phyloP scores from a whole-genome alignment of 495 filamentous ascomycete species.

The Neurospora pannonica region DNA sequence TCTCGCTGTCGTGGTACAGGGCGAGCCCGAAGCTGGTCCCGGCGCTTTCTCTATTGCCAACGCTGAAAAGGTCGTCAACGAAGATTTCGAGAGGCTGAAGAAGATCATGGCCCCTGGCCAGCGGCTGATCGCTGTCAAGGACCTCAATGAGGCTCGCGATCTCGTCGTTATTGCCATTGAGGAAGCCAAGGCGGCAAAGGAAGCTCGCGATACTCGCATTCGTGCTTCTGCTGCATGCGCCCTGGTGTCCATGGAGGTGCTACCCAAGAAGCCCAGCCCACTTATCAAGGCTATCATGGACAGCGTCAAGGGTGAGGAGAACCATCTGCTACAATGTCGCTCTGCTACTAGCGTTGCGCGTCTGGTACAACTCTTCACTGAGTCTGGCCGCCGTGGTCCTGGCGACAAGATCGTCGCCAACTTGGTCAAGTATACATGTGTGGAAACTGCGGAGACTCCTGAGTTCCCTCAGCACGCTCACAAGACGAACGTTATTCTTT shows the following conservation, averaged over 20 bases:
- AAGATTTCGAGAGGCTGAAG: slow-evolving; percentile 81
- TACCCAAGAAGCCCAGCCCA: slow-evolving; percentile 82
- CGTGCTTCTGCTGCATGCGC: slow-evolving; percentile 79
- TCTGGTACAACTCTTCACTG: slow-evolving; percentile 78
- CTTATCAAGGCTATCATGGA: slow-evolving; percentile 97
- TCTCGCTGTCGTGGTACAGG: slow-evolving; percentile 84
- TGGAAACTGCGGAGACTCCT: slow-evolving; percentile 93
- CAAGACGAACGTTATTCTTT: slow-evolving; percentile 71
- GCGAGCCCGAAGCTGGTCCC: slow-evolving; percentile 78
- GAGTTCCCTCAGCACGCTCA: slow-evolving; percentile 74
- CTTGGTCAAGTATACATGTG: slow-evolving; percentile 90
- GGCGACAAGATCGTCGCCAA: slow-evolving; percentile 92
- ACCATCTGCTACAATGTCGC: slow-evolving; percentile 76
- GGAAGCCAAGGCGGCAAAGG: slow-evolving; percentile 68
- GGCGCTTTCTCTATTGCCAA: slow-evolving; percentile 82
- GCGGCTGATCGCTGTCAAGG: slow-evolving; percentile 64
- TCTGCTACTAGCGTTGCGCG: slow-evolving; percentile 74
- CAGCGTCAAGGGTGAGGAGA: slow-evolving; percentile 92
- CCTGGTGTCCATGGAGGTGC: slow-evolving; percentile 69
- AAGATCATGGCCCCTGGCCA: slow-evolving; percentile 75
- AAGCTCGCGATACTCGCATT: slow-evolving; percentile 77
- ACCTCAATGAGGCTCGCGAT: slow-evolving; percentile 62
- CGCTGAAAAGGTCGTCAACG: slow-evolving; percentile 72
- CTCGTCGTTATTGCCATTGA: slow-evolving; percentile 62
- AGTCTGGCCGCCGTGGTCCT: slow-evolving; percentile 61